Percentiles rank a stretch among this genome's conserved stretches.
phyloP scores from a whole-genome alignment of 805 yeast genomes.

The Yarrowia sp. region DNA sequence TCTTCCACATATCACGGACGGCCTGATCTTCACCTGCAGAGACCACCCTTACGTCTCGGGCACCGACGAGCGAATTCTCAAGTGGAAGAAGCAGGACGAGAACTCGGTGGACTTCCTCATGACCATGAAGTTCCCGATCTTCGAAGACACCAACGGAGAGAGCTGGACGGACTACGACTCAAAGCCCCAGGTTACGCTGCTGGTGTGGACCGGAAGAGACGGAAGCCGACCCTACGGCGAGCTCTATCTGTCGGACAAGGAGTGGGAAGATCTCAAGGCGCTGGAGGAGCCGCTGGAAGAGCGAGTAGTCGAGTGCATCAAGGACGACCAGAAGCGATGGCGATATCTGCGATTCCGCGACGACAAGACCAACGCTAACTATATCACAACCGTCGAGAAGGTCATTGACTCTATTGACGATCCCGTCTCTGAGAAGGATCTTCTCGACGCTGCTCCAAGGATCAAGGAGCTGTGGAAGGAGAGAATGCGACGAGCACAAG shows the following conservation, averaged over 20 bases:
- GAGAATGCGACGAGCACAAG: constrained; percentile 39
- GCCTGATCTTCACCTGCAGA: constrained; percentile 88
- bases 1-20: constrained; percentile 87
- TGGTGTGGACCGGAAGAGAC: constrained; percentile 72
- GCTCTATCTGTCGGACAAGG: constrained; percentile 60
- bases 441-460: constrained; percentile 54
- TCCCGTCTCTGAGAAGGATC: constrained; percentile 76
- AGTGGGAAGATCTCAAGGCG: constrained; percentile 74
- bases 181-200: constrained; percentile 65
- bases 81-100: constrained; percentile 98
- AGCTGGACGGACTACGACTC: constrained; percentile 76
- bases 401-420: constrained; percentile 83
- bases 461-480: constrained; percentile 63
- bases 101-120: constrained; percentile 88
- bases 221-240: constrained; percentile 63
- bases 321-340: constrained; percentile 71
- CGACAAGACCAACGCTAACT: constrained; percentile 88
- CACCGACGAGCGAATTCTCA: constrained; percentile 78
- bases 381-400: constrained; percentile 72
- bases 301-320: constrained; percentile 80
- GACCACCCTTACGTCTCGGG: constrained; percentile 84
- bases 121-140: constrained; percentile 56
- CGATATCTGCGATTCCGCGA: constrained; percentile 83
- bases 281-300: constrained; percentile 82
- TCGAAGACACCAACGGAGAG: constrained; percentile 53